Evolutionary conservation across 192 early-diverging fungal species (phyloP).

Genomic region (Irineochytrium annulatum): DNA sequence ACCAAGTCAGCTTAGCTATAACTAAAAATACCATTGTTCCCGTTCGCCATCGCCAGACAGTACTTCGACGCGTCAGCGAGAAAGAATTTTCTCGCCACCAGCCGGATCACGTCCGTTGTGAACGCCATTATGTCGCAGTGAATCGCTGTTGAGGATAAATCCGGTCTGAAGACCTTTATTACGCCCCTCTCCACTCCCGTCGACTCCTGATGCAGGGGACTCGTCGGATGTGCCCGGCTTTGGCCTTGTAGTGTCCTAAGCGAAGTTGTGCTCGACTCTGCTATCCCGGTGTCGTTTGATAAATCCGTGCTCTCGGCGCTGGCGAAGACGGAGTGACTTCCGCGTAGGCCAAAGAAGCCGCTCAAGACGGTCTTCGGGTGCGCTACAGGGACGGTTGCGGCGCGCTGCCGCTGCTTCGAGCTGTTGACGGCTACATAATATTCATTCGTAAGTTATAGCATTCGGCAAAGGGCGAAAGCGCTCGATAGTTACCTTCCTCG

Average conservation of each 20-base stretch:
- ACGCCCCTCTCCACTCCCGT: background rate
- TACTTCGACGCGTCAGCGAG: conserved; percentile 60
- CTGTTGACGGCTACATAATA: too few relatives aligned
- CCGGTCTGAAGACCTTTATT: conserved; percentile 74
- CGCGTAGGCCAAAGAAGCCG: background rate
- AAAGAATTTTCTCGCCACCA: conserved; percentile 78
- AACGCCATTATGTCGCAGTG: conserved; percentile 64
- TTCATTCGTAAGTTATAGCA: too few relatives aligned
- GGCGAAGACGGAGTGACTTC: background rate
- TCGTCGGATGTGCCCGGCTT: background rate
- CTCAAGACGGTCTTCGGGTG: background rate
- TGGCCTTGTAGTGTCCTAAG: background rate
- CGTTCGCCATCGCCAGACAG: background rate
- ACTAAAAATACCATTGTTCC: too few relatives aligned
- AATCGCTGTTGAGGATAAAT: conserved; percentile 78
- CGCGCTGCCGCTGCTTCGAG: background rate
- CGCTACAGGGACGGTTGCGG: background rate
- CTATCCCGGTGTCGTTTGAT: background rate
- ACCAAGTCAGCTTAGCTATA: too few relatives aligned
- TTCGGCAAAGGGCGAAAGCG: too few relatives aligned
- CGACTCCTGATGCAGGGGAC: background rate
- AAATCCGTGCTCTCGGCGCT: background rate
- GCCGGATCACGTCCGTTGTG: conserved; percentile 68
- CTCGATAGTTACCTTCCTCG: too few relatives aligned
- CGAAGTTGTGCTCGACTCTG: background rate